Evolutionary conservation across 495 filamentous ascomycete species (phyloP).

Genomic region (Trichoderma asperelloides): DNA sequence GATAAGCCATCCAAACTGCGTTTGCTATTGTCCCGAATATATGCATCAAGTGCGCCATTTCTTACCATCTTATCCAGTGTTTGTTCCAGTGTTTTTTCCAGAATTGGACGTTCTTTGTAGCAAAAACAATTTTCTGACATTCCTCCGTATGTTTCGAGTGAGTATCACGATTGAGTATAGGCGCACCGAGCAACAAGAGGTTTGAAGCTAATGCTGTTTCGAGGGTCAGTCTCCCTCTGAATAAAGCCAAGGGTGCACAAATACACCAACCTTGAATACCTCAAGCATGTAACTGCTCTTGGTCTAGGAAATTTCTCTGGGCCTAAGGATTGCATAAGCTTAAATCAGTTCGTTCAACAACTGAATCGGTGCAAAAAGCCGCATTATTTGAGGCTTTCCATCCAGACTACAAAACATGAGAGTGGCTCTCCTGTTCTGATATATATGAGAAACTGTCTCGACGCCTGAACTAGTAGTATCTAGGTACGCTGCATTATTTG

Average conservation of each 20-base stretch:
- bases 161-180: not conserved
- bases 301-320: not conserved
- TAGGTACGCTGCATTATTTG: not conserved
- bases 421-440: not conserved
- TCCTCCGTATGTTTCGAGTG: not conserved
- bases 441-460: not conserved
- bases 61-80: not conserved
- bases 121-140: not conserved
- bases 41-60: not conserved
- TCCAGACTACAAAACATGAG: not conserved
- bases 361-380: not conserved
- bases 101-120: not conserved
- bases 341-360: not conserved
- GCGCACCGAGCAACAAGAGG: not conserved
- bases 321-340: not conserved
- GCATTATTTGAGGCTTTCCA: not conserved
- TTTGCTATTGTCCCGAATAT: not conserved
- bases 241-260: not conserved
- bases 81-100: not conserved
- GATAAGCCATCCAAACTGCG: not conserved
- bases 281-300: not conserved
- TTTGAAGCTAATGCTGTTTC: not conserved
- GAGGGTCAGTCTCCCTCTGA: not conserved
- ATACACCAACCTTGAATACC: not conserved
- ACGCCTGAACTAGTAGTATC: not conserved